phyloP scores from a whole-genome alignment of 2,329 filamentous ascomycete genomes.

The Gyromitra esculenta region DNA sequence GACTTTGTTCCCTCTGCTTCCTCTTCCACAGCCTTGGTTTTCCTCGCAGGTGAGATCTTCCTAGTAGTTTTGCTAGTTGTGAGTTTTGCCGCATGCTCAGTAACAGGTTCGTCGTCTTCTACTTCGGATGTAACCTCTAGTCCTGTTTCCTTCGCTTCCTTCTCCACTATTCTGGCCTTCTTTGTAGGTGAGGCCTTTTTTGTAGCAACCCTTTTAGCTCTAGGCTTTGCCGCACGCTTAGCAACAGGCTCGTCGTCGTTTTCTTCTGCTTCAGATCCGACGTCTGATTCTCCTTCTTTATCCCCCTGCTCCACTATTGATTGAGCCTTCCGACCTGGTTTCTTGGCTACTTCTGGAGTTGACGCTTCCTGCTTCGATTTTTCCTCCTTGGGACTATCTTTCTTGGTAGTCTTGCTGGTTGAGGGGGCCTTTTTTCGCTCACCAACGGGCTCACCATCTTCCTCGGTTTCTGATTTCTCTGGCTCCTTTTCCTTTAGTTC shows the following conservation, averaged over 20 bases:
- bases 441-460: slow-evolving; percentile 51
- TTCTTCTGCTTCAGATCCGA: slow-evolving; percentile 55
- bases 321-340: background rate
- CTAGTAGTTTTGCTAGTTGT: slow-evolving; percentile 17
- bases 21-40: slow-evolving; percentile 27
- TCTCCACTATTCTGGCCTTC: slow-evolving; percentile 55
- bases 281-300: slow-evolving; percentile 57
- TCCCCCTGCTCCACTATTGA: slow-evolving; percentile 55
- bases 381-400: slow-evolving; percentile 14
- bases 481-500: slow-evolving; percentile 4
- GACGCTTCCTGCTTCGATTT: slow-evolving; percentile 22
- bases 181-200: slow-evolving; percentile 28
- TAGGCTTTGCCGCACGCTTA: background rate
- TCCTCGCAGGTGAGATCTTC: background rate
- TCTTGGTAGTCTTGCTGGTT: slow-evolving; percentile 19
- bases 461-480: slow-evolving; percentile 9
- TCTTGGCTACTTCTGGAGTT: background rate
- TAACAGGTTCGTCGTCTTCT: slow-evolving; percentile 3
- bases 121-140: slow-evolving; percentile 56
- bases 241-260: slow-evolving; percentile 1
- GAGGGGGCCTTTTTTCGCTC: slow-evolving; percentile 5
- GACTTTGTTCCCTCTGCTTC: slow-evolving; percentile 27
- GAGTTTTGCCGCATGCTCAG: background rate
- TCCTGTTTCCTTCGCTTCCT: slow-evolving; percentile 57
- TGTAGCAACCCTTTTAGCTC: slow-evolving; percentile 40